Base-by-base conservation (phyloP, 2,329 filamentous ascomycete genomes). In the Pyrenochaeta sp. region DNA sequence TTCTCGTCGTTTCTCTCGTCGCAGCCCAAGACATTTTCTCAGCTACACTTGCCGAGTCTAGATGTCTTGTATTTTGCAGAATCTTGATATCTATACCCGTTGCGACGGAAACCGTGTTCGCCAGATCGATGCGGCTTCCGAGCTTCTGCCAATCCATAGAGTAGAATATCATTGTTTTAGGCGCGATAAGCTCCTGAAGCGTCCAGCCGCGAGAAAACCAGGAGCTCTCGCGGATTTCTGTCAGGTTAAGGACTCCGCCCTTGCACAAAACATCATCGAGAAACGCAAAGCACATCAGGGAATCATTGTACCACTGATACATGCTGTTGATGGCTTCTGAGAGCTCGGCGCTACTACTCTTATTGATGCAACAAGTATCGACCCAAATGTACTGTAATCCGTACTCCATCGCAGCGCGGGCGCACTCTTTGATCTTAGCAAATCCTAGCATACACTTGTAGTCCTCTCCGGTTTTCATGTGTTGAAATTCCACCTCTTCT, bases 271-370 rank as follows among this genome's bases (percentile, higher is more conserved):
- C 41, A 19, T 45, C 45, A n/a, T 28, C 20, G 2, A 49, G 20
- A 24, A 24, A 41, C 1, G 35, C 45, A 27, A 32, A 47, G 31
- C 46, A 50, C 9, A 36, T 24, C 7, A 13, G 17, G 6, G 42
- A 29, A 15, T 37, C 23, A 7, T 28, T 13, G 20, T 50, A 50
- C 20, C 23, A 50, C 13, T 10, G 7, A 18, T 21, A 50, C 48
- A 52, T 52, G 14, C 47, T 51, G 29, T 52, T 51, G 29, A 52
- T 51, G 3, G 47, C 46, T 38, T 50, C 46, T 10, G 23, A 30
- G 7, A 50, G 32, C 30, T 50, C 46, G 9, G 46, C 41, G 23
- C 42, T 47, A 13, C 21, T 29, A 6, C 14, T 20, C 19, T 47
- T 50, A 19, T 50, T 37, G 20, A 47, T 48, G 22, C 45, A 41